phyloP scores from a whole-genome alignment of 768 basidiomycete species.

The Daedaleopsis sinensis region DNA sequence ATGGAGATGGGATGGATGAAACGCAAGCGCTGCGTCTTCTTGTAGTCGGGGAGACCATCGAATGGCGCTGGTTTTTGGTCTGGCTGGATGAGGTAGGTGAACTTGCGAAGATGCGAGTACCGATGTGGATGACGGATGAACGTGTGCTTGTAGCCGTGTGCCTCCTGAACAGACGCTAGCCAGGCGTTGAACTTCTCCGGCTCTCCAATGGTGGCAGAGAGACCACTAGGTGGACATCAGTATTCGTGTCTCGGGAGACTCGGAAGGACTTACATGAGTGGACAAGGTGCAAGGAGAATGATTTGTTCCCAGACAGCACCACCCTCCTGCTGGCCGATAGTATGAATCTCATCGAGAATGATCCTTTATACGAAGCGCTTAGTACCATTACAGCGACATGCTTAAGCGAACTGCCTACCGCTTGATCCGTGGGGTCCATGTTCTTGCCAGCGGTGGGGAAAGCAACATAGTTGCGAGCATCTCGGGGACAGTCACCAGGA shows the following conservation, averaged over 20 bases:
- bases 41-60: conserved; percentile 40
- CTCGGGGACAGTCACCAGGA: conserved; percentile 75
- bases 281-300: conserved; percentile 69
- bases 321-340: conserved; percentile 69
- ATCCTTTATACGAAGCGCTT: conserved; percentile 44
- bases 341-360: conserved; percentile 68
- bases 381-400: background rate
- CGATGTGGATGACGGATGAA: conserved; percentile 69
- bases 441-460: conserved; percentile 61
- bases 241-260: background rate
- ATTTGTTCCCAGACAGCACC: conserved; percentile 78
- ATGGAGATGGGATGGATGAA: conserved; percentile 67
- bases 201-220: conserved; percentile 72
- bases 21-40: conserved; percentile 43
- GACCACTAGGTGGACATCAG: conserved; percentile 47
- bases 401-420: conserved; percentile 38
- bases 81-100: conserved; percentile 48
- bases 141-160: conserved; percentile 59
- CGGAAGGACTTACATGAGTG: conserved; percentile 59
- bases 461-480: conserved; percentile 70
- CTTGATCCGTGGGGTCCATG: conserved; percentile 67
- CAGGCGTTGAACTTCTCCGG: conserved; percentile 68
- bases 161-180: conserved; percentile 62
- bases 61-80: conserved; percentile 32
- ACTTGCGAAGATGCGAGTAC: conserved; percentile 76